phyloP scores from a whole-genome alignment of 1,139 yeast genomes.

The Taphrina pruni region DNA sequence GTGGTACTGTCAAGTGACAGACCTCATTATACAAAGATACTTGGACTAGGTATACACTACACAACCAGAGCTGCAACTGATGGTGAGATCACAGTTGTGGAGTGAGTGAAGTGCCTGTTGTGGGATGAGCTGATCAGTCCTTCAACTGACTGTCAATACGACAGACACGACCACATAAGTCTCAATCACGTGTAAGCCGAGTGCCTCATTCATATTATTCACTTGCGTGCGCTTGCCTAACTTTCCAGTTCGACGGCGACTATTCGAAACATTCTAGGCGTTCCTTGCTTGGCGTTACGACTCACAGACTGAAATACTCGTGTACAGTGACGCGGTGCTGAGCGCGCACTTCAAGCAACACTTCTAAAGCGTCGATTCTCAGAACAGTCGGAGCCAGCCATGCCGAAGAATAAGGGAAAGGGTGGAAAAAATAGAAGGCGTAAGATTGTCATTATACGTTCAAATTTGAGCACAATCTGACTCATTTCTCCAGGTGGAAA shows the following conservation, averaged over 20 bases:
- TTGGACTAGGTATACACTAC: too few species aligned
- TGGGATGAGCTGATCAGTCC: too few species aligned
- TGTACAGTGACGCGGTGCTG: too few species aligned
- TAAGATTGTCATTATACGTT: conserved; percentile 80
- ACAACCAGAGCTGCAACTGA: background rate
- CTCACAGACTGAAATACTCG: background rate
- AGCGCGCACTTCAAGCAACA: too few species aligned
- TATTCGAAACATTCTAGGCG: conserved; percentile 1
- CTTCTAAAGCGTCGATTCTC: too few species aligned
- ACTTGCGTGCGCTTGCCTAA: background rate
- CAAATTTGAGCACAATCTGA: background rate
- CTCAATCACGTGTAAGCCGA: background rate
- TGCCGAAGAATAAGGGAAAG: conserved; percentile 65
- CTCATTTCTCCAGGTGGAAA: conserved; percentile 62
- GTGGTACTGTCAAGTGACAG: too few species aligned
- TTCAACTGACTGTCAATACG: background rate
- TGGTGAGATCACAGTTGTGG: background rate
- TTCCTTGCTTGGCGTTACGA: background rate
- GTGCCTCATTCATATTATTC: conserved; percentile 6
- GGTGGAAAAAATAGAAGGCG: conserved; percentile 47
- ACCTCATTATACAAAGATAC: too few species aligned
- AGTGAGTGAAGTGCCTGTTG: too few species aligned
- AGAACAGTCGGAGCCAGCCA: conserved; percentile 41
- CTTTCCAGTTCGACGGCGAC: conserved; percentile 18
- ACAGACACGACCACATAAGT: conserved; percentile 1